Percentiles rank a stretch among this genome's conserved stretches.
Conservation (phyloP, 768 basidiomycete species). For the Tylopilus intermedius region DNA sequence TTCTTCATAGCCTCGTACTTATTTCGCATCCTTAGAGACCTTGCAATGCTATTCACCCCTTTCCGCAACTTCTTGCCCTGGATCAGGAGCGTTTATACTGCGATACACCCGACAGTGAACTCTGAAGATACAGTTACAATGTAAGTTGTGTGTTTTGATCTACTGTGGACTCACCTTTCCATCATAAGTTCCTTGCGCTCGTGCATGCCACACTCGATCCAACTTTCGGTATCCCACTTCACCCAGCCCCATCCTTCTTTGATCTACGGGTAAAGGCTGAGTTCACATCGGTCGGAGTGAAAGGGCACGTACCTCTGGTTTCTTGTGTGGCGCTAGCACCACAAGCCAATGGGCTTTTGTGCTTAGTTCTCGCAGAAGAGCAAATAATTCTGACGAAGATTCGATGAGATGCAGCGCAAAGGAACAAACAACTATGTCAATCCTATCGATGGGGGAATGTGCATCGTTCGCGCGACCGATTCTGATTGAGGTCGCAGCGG, state of each 20-base stretch:
- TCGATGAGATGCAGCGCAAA: slow-evolving; percentile 71
- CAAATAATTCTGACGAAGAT: slow-evolving; percentile 55
- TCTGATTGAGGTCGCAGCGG: slow-evolving; percentile 11
- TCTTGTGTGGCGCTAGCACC: slow-evolving; percentile 71
- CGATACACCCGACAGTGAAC: slow-evolving; percentile 31
- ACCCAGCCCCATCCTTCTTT: slow-evolving; percentile 65
- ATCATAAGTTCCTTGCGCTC: slow-evolving; percentile 41
- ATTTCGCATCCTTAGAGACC: neutral
- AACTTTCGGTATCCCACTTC: slow-evolving; percentile 53
- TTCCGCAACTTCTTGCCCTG: slow-evolving; percentile 1
- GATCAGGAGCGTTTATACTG: slow-evolving; percentile 13
- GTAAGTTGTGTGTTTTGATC: neutral
- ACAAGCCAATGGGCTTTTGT: slow-evolving; percentile 60
- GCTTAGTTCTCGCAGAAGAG: slow-evolving; percentile 61
- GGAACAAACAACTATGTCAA: slow-evolving; percentile 68
- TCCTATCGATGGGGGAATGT: slow-evolving; percentile 9
- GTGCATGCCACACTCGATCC: slow-evolving; percentile 39
- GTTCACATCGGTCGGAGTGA: neutral
- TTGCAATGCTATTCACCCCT: slow-evolving; percentile 2
- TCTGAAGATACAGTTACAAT: slow-evolving; percentile 5
- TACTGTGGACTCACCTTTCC: slow-evolving; percentile 37
- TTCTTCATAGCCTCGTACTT: neutral
- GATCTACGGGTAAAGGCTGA: slow-evolving; percentile 36
- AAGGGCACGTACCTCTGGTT: slow-evolving; percentile 52
- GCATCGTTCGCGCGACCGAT: neutral